Percentiles rank a stretch among this genome's conserved stretches.
Conservation (phyloP, 1,139 yeast species). For the Taphrina flavorubra region DNA sequence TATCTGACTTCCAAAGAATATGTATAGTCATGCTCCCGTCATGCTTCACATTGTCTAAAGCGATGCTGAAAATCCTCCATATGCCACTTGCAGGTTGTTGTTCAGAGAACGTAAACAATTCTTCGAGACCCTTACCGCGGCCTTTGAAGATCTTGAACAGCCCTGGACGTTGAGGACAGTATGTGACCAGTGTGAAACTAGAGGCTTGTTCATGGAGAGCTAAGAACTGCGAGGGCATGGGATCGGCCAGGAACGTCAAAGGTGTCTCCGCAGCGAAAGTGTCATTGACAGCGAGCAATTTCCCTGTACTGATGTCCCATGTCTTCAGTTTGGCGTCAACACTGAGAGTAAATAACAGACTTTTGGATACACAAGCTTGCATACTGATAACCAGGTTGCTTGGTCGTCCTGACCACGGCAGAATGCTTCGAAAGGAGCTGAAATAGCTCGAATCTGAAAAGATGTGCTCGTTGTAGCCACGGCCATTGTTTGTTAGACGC, state of each 20-base stretch:
- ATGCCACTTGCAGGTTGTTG: slow-evolving; percentile 28
- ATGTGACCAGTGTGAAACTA: slow-evolving; percentile 26
- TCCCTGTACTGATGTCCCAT: slow-evolving; percentile 37
- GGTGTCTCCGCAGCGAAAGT: slow-evolving; percentile 20
- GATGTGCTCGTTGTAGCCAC: slow-evolving; percentile 40
- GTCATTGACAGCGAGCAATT: slow-evolving; percentile 33
- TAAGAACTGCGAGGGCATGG: slow-evolving; percentile 12
- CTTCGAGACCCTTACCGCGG: slow-evolving; percentile 21
- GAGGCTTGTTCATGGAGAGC: slow-evolving; percentile 23
- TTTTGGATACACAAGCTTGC: slow-evolving; percentile 22
- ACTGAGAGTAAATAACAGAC: slow-evolving; percentile 38
- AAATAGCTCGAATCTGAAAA: slow-evolving; percentile 41
- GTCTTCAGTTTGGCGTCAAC: slow-evolving; percentile 41
- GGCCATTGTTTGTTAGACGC: slow-evolving; percentile 36
- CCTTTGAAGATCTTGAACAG: slow-evolving; percentile 32
- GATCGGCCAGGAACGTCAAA: slow-evolving; percentile 21
- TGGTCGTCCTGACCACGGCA: slow-evolving; percentile 42
- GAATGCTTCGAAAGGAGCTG: slow-evolving; percentile 39
- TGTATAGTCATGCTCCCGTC: slow-evolving; percentile 22
- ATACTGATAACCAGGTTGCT: slow-evolving; percentile 39
- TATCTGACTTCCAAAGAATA: slow-evolving; percentile 35
- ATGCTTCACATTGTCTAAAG: neutral
- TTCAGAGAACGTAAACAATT: slow-evolving; percentile 14
- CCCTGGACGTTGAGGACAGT: slow-evolving; percentile 39
- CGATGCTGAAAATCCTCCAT: slow-evolving; percentile 32